These are phyloP conservation scores for Lentinula novae-zelandiae DNA, from an alignment of 1,284 basidiomycete genomes.

Conservation along the genomic window DNA sequence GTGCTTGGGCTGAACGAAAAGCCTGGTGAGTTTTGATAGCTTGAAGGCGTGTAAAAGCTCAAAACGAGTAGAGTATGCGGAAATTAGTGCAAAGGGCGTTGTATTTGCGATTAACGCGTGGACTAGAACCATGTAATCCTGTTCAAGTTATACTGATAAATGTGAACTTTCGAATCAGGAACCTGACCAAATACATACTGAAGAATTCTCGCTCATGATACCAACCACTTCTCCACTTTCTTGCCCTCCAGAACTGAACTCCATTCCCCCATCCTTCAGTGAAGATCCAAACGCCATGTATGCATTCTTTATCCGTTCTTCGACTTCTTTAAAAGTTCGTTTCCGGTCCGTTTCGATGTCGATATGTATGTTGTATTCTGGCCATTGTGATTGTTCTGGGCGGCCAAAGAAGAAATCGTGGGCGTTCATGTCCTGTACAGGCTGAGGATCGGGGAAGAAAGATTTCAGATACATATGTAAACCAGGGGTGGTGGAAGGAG, in stretches of 20 bases:
- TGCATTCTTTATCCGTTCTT: conserved; percentile 46
- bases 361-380: conserved; percentile 54
- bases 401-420: conserved; percentile 54
- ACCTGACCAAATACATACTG: conserved; percentile 36
- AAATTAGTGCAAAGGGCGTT: conserved; percentile 60
- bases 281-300: conserved; percentile 54
- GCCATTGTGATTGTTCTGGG: conserved; percentile 46
- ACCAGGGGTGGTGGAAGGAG: not conserved
- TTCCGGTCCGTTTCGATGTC: conserved; percentile 49
- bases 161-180: not conserved
- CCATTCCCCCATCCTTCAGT: conserved; percentile 49
- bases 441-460: conserved; percentile 34
- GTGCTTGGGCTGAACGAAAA: conserved; percentile 59
- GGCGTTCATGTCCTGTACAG: conserved; percentile 46
- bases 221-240: conserved; percentile 52
- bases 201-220: conserved; percentile 63
- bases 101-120: conserved; percentile 55
- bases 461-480: conserved; percentile 37
- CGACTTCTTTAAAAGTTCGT: conserved; percentile 45
- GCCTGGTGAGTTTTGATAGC: conserved; percentile 48
- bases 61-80: conserved; percentile 60
- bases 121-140: conserved; percentile 58
- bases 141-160: not conserved
- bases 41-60: conserved; percentile 60
- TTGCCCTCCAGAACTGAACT: conserved; percentile 33